Evolutionary conservation across 345 rosid species (phyloP).

Genomic region (Boechera stricta): DNA sequence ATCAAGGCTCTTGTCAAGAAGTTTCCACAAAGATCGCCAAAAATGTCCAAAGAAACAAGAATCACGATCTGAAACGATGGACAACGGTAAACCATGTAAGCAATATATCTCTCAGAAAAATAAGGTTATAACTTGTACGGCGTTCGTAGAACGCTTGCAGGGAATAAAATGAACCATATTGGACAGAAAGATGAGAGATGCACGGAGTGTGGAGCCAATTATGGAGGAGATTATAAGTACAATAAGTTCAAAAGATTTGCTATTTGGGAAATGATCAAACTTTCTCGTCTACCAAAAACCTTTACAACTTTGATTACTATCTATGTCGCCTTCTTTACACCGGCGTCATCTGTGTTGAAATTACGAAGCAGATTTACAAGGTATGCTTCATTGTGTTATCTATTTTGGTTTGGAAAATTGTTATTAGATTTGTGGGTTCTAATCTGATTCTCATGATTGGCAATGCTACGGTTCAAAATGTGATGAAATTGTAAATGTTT

Average conservation of each 20-base stretch:
- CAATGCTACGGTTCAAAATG: slow-evolving; percentile 33
- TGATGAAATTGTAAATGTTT: not conserved
- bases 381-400: slow-evolving; percentile 35
- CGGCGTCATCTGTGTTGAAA: slow-evolving; percentile 78
- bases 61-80: too few relatives aligned
- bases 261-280: slow-evolving; percentile 90
- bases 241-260: slow-evolving; percentile 75
- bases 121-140: too few relatives aligned
- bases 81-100: too few relatives aligned
- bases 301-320: slow-evolving; percentile 69
- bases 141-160: too few relatives aligned
- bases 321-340: slow-evolving; percentile 91
- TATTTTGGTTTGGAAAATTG: not conserved
- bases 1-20: too few relatives aligned
- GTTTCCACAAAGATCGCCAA: too few relatives aligned
- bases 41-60: too few relatives aligned
- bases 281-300: slow-evolving; percentile 78
- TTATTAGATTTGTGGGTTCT: not conserved
- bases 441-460: slow-evolving; percentile 28
- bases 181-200: slow-evolving; percentile 25
- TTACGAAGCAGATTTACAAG: slow-evolving; percentile 90
- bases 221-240: slow-evolving; percentile 83
- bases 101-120: too few relatives aligned
- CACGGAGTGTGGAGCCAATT: slow-evolving; percentile 66
- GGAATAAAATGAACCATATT: too few relatives aligned